Evolutionary conservation across 2,329 filamentous ascomycete genomes (phyloP), one percentile per base, ranked within the genome.

Genomic region (Paraconiothyrium brasiliense): DNA sequence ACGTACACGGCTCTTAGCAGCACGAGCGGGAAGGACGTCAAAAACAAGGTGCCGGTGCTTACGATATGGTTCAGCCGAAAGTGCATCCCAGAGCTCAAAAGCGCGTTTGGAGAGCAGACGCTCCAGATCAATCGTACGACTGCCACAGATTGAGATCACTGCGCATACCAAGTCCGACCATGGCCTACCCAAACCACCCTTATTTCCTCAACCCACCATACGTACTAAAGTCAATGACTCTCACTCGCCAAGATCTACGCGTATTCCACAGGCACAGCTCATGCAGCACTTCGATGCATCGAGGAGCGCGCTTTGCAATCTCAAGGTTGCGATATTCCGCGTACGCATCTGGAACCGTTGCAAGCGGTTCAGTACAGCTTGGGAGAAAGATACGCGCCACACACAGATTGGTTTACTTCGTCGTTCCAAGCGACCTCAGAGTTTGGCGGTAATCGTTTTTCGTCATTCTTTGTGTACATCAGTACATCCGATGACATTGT

Each of bases 381-480:
- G 24, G 81, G 79, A 2, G 85, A 86, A 11, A 84, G 87, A 70
- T 88, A 88, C 70, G 74, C 74, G 4, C 79, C 84, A 61, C 85
- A 88, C 65, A 88, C 83, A 67, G 86, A 88, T 71, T 88, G 86
- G 85, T 72, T 72, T 46, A 70, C 70, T 10, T 64, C 64, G 1
- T 3, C 63, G 0, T 49, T 67, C 6, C 71, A 70, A 37, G 68
- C 69, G 2, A 65, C 63, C 1, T 5, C 60, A 4, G 67, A 68
- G 39, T 69, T 59, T 46, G 71, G 71, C n/a, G 24, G 75, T 65
- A 54, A 76, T 58, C 76, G 86, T 0, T 72, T 83, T 8, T 86
- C 83, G 54, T 86, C 82, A 1, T 88, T 88, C 67, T 88, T 88
- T 83, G 86, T 88, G 3, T 88, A 88, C 65, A 76, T 88, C n/a